Percentiles rank a stretch among this genome's conserved stretches.
These are phyloP conservation scores for Globisporangium ultimum DNA, from an alignment of 352 stramenopile genomes.

Conservation along the genomic window DNA sequence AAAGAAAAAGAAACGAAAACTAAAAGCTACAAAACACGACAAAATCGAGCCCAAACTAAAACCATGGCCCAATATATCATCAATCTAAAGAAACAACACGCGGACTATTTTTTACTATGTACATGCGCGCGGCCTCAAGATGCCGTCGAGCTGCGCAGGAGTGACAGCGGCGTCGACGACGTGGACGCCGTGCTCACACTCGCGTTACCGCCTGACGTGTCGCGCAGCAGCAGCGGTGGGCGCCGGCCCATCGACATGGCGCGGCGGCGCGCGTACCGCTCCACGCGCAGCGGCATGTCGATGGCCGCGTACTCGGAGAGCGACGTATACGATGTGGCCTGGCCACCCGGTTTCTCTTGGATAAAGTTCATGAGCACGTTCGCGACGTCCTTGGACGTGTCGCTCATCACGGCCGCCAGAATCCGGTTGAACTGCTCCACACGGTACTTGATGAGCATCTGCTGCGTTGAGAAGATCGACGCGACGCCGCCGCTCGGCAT, in stretches of 20 bases:
- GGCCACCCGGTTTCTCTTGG: conserved; percentile 63
- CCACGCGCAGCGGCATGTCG: conserved; percentile 64
- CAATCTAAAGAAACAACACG: no score
- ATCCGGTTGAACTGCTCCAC: conserved; percentile 73
- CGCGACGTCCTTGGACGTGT: conserved; percentile 52
- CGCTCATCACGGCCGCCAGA: conserved; percentile 62
- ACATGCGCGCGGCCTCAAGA: background rate
- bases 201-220: conserved; percentile 16
- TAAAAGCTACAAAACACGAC: no score
- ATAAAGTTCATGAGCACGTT: conserved; percentile 75
- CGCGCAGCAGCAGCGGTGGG: conserved; percentile 20
- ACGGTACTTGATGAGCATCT: conserved; percentile 57
- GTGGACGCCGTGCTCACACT: background rate
- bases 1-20: no score
- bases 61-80: no score
- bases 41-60: no score
- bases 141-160: background rate
- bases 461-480: conserved; percentile 56
- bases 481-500: conserved; percentile 55
- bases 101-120: background rate
- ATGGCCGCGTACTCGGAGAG: conserved; percentile 72
- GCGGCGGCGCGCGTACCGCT: conserved; percentile 54
- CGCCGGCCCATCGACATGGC: conserved; percentile 62
- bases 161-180: background rate
- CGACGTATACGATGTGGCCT: conserved; percentile 59